Evolutionary conservation across 2,329 filamentous ascomycete genomes (phyloP), one percentile per base, ranked within the genome.

Genomic region (Apiospora rasikravindrae): DNA sequence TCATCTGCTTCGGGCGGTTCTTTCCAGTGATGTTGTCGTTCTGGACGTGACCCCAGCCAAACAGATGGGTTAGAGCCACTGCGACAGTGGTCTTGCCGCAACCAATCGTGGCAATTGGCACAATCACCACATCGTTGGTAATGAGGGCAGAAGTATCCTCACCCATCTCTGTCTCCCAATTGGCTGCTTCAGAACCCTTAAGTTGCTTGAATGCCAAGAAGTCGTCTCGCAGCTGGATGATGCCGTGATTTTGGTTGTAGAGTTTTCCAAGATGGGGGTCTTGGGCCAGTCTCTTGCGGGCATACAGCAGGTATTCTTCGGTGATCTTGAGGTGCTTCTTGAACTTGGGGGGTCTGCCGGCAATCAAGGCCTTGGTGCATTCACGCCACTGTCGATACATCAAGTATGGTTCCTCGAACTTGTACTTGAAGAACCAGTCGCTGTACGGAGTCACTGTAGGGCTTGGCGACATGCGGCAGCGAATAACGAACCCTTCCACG

Each of bases 371-470:
- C 82, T 98, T 98, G 57, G 96, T 99, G 80, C 94, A 97, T 84
- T 99, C 96, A 74, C 96, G 92, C 96, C 96, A 99, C 84, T 99
- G 96, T 33, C 96, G 91, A 83, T 98, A 99, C 94, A 99, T 97
- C 73, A 99, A 86, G 80, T 99, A 99, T 0, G 96, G 96, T 84
- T 99, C 96, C 80, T 99, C 96, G 73, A 99, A 99, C 84, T 99
- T 99, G 89, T 95, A 99, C 83, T 99, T 99, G 91, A 99, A 99
- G 83, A 99, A 99, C 96, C 96, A 99, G 81, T 99, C 95, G n/a
- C 89, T 84, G 81, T 91, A 96, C 0, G 89, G 88, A 1, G 81
- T 82, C 19, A 81, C 80, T 0, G 82, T 84, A 0, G 85, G 84
- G 40, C 90, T 82, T n/a, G 83, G 79, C 22, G 87, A 85, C 86